Conservation (phyloP, 805 yeast genomes). For the Yamadazyma kitorensis region DNA sequence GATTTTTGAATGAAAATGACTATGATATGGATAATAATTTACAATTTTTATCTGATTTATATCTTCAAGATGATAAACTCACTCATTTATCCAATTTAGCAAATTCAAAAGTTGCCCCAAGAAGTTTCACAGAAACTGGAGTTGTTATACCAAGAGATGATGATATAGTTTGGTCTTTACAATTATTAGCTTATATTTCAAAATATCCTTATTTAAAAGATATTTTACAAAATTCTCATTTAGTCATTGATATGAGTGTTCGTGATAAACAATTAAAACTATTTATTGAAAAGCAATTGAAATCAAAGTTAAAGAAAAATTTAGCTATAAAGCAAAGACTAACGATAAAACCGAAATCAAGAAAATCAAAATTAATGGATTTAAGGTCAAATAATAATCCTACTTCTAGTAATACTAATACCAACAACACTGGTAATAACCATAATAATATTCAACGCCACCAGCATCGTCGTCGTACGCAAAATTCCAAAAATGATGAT, state of each 20-base stretch:
- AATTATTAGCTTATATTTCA: slow-evolving; percentile 87
- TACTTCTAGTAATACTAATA: too few species aligned
- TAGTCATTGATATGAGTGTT: slow-evolving; percentile 63
- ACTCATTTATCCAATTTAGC: slow-evolving; percentile 14
- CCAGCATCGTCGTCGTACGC: too few species aligned
- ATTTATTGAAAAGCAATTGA: slow-evolving; percentile 34
- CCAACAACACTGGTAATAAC: too few species aligned
- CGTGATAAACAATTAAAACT: slow-evolving; percentile 39
- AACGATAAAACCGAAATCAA: slow-evolving; percentile 32
- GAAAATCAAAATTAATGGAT: slow-evolving; percentile 18
- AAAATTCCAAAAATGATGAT: neutral
- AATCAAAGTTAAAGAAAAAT: slow-evolving; percentile 27
- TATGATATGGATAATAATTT: slow-evolving; percentile 42
- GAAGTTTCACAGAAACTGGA: slow-evolving; percentile 53
- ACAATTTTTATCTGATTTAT: slow-evolving; percentile 39
- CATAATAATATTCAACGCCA: too few species aligned
- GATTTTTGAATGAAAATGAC: slow-evolving; percentile 28
- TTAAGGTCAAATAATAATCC: slow-evolving; percentile 1
- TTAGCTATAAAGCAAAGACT: slow-evolving; percentile 29
- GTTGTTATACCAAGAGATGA: slow-evolving; percentile 87
- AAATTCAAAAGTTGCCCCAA: slow-evolving; percentile 29
- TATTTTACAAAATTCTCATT: slow-evolving; percentile 68
- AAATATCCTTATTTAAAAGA: slow-evolving; percentile 82
- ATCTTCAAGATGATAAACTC: slow-evolving; percentile 32
- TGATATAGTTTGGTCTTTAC: slow-evolving; percentile 92